Percentiles rank a stretch among this genome's conserved stretches.
phyloP scores from a whole-genome alignment of 2,329 filamentous ascomycete genomes.

The Myrmaecium sp. region DNA sequence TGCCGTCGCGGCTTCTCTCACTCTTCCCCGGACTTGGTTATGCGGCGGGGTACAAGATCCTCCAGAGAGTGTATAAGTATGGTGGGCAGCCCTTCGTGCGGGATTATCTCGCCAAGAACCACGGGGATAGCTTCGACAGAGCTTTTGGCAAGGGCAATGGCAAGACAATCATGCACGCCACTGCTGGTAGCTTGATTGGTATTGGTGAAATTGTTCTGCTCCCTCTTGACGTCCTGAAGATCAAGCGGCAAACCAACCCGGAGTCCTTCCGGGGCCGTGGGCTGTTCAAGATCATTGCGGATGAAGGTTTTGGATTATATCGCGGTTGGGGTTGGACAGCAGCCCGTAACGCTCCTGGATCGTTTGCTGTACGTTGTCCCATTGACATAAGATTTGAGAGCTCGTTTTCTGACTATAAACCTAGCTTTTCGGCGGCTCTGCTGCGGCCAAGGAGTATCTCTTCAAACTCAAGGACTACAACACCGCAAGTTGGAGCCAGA shows the following conservation, averaged over 20 bases:
- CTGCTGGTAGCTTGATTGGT: slow-evolving; percentile 84
- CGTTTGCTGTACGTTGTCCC: slow-evolving; percentile 63
- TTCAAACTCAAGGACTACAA: slow-evolving; percentile 90
- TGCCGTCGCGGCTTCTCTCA: slow-evolving; percentile 71
- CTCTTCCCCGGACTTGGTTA: slow-evolving; percentile 95
- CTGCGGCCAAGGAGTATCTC: slow-evolving; percentile 93
- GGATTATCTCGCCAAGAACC: slow-evolving; percentile 68
- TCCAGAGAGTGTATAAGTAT: slow-evolving; percentile 97
- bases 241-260: slow-evolving; percentile 98
- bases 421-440: slow-evolving; percentile 89
- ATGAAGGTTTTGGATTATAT: slow-evolving; percentile 93
- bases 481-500: slow-evolving; percentile 82
- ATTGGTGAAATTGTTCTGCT: slow-evolving; percentile 94
- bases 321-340: slow-evolving; percentile 96
- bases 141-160: slow-evolving; percentile 93
- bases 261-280: slow-evolving; percentile 93
- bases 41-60: slow-evolving; percentile 91
- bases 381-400: slow-evolving; percentile 7
- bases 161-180: slow-evolving; percentile 96
- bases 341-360: slow-evolving; percentile 88
- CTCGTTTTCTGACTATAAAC: slow-evolving; percentile 2
- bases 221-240: slow-evolving; percentile 93
- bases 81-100: slow-evolving; percentile 90
- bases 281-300: slow-evolving; percentile 71
- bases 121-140: slow-evolving; percentile 67